Conservation (phyloP, 2,329 filamentous ascomycete species). For the Colletotrichum kahawae region DNA sequence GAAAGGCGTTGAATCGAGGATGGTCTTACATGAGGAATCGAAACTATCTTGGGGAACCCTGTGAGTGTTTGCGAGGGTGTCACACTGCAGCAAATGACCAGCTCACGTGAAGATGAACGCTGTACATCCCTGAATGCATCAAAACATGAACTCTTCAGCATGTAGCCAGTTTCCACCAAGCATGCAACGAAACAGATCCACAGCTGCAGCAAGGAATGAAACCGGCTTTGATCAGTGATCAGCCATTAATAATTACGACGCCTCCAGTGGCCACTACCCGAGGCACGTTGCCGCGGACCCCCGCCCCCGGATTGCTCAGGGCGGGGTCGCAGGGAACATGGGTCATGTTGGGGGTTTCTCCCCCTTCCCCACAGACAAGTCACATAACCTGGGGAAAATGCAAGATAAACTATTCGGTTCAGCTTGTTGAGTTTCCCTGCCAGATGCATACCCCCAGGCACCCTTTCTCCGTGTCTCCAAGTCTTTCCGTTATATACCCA, state of each 20-base stretch:
- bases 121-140: background rate
- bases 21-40: background rate
- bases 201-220: background rate
- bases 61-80: background rate
- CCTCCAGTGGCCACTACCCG: background rate
- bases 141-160: background rate
- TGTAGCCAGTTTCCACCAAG: background rate
- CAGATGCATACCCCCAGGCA: background rate
- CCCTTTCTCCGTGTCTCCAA: background rate
- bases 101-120: background rate
- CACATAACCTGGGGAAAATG: background rate
- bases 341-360: background rate
- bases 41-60: background rate
- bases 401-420: background rate
- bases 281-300: background rate
- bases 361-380: background rate
- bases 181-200: background rate
- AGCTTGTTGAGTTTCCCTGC: background rate
- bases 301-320: constrained; percentile 3
- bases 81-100: background rate
- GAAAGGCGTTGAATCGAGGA: background rate
- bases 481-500: background rate
- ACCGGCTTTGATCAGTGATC: background rate
- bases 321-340: background rate
- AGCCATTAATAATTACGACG: background rate